These are phyloP conservation scores for Ganoderma resinaceum DNA, from an alignment of 1,284 basidiomycete species.

Conservation along the genomic window DNA sequence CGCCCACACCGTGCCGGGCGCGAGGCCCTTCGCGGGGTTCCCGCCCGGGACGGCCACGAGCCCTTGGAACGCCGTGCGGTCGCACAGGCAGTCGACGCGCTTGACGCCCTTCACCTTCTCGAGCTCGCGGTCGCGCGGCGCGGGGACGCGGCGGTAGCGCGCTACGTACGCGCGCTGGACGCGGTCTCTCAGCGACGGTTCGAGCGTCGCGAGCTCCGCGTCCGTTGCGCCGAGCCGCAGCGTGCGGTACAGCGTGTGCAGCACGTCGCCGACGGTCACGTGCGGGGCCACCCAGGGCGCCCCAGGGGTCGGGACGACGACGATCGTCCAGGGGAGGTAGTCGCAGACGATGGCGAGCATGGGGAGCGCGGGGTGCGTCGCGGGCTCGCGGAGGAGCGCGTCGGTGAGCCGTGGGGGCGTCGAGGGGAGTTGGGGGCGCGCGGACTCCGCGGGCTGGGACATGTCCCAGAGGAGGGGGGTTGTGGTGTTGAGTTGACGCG, in stretches of 20 bases:
- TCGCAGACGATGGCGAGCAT: slow-evolving; percentile 28
- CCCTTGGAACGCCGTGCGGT: slow-evolving; percentile 29
- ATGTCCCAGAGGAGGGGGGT: slow-evolving; percentile 28
- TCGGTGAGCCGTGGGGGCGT: slow-evolving; percentile 13
- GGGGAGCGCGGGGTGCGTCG: slow-evolving; percentile 21
- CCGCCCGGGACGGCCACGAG: slow-evolving; percentile 32
- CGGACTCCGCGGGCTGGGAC: slow-evolving; percentile 16
- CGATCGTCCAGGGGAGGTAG: slow-evolving; percentile 29
- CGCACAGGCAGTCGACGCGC: slow-evolving; percentile 37
- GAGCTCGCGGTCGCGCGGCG: slow-evolving; percentile 17
- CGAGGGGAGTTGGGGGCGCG: slow-evolving; percentile 10
- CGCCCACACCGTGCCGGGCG: slow-evolving; percentile 33
- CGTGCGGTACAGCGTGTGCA: slow-evolving; percentile 31
- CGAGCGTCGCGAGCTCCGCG: slow-evolving; percentile 25
- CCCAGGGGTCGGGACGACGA: slow-evolving; percentile 16
- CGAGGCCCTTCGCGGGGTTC: slow-evolving; percentile 29
- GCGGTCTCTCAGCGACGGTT: slow-evolving; percentile 22
- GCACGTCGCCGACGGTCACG: slow-evolving; percentile 35
- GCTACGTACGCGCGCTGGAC: slow-evolving; percentile 27
- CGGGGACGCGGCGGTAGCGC: slow-evolving; percentile 25
- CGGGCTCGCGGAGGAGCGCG: slow-evolving; percentile 21
- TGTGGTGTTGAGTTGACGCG: slow-evolving; percentile 8
- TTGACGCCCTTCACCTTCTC: slow-evolving; percentile 33
- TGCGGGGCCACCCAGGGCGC: slow-evolving; percentile 28
- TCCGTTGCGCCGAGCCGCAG: slow-evolving; percentile 25